Evolutionary conservation across 345 rosid species (phyloP).

Genomic region (Lumnitzera littorea): DNA sequence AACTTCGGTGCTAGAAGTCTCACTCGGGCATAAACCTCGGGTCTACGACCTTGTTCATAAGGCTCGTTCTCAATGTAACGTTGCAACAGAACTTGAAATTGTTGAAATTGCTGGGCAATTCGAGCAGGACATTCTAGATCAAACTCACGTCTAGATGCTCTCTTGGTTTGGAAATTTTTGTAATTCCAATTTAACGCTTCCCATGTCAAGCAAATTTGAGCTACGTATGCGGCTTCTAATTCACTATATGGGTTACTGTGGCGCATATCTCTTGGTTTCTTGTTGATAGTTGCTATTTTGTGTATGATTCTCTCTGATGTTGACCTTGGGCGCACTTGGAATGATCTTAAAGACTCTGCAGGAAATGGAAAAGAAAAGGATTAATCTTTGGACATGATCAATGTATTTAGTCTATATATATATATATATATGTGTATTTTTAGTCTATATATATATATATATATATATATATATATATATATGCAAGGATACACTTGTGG

Average conservation of each 20-base stretch:
- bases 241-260: slow-evolving; percentile 77
- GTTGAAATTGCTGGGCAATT: slow-evolving; percentile 87
- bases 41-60: slow-evolving; percentile 87
- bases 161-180: slow-evolving; percentile 66
- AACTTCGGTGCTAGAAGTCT: slow-evolving; percentile 85
- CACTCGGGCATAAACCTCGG: slow-evolving; percentile 90
- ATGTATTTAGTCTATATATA: too few species aligned
- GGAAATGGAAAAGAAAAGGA: background rate
- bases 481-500: too few species aligned
- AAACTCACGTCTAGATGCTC: slow-evolving; percentile 31
- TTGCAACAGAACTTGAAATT: slow-evolving; percentile 86
- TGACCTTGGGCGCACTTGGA: slow-evolving; percentile 79
- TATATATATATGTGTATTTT: too few species aligned
- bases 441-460: too few species aligned
- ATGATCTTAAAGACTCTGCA: slow-evolving; percentile 71
- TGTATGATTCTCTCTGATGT: slow-evolving; percentile 83
- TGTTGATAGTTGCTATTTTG: slow-evolving; percentile 50
- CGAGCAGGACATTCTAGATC: slow-evolving; percentile 74
- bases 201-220: slow-evolving; percentile 93
- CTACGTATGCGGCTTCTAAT: slow-evolving; percentile 81
- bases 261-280: slow-evolving; percentile 31
- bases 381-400: background rate
- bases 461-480: too few species aligned
- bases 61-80: slow-evolving; percentile 91
- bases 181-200: slow-evolving; percentile 96